phyloP scores from a whole-genome alignment of 805 yeast genomes.

The Clavispora fructus region DNA sequence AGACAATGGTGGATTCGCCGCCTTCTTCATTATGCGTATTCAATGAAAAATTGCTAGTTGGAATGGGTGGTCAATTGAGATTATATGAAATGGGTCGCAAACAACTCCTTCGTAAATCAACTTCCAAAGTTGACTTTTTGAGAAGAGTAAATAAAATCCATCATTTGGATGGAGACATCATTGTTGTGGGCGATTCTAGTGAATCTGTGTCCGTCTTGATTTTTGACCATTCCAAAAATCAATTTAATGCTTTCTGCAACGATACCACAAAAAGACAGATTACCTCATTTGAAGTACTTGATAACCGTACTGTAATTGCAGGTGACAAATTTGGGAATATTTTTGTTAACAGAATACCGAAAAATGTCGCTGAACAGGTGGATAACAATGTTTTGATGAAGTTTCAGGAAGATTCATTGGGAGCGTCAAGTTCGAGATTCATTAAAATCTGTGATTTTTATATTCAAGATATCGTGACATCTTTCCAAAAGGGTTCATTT shows the following conservation, averaged over 20 bases:
- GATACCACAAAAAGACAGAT: slow-evolving; percentile 67
- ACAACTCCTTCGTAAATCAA: slow-evolving; percentile 68
- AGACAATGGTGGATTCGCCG: slow-evolving; percentile 48
- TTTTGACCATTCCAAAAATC: slow-evolving; percentile 43
- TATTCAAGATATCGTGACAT: slow-evolving; percentile 65
- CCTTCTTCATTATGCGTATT: slow-evolving; percentile 50
- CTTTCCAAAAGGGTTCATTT: slow-evolving; percentile 50
- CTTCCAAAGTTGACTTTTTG: slow-evolving; percentile 38
- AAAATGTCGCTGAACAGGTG: slow-evolving; percentile 40
- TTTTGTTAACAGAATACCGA: slow-evolving; percentile 59
- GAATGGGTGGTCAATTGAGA: slow-evolving; percentile 47
- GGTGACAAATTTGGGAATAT: slow-evolving; percentile 88
- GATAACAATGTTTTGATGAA: slow-evolving; percentile 43
- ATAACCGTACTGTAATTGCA: slow-evolving; percentile 69
- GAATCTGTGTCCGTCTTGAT: slow-evolving; percentile 57
- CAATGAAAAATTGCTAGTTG: slow-evolving; percentile 55
- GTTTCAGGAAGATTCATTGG: slow-evolving; percentile 29
- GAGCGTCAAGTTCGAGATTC: slow-evolving; percentile 52
- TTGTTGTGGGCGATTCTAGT: slow-evolving; percentile 68
- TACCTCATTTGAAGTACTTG: slow-evolving; percentile 56
- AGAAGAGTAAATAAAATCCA: slow-evolving; percentile 49
- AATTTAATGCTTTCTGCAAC: slow-evolving; percentile 60
- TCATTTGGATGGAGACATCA: slow-evolving; percentile 48
- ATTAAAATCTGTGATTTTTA: slow-evolving; percentile 52
- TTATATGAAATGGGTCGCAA: slow-evolving; percentile 72